Percentiles rank a stretch among this genome's conserved stretches.
These are phyloP conservation scores for Pyrus communis DNA, from an alignment of 306 rosid genomes.

Conservation along the genomic window DNA sequence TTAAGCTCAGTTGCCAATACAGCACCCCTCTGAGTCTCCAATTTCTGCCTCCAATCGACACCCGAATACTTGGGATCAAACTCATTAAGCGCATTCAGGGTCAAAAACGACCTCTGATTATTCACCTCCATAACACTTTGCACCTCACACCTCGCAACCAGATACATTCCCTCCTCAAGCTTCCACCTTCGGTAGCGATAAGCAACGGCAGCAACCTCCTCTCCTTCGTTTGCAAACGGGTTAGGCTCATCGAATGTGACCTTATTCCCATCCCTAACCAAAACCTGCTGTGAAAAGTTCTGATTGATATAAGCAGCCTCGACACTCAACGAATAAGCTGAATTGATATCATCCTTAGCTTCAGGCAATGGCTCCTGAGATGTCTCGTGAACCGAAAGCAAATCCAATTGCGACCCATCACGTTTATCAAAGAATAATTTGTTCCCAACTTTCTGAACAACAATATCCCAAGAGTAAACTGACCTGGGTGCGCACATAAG, in stretches of 20 bases:
- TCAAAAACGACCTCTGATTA: constrained; percentile 80
- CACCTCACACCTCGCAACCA: constrained; percentile 85
- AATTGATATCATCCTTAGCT: constrained; percentile 87
- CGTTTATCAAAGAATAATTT: constrained; percentile 84
- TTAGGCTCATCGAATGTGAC: constrained; percentile 76
- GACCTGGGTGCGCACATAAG: constrained; percentile 94
- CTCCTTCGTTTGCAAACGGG: constrained; percentile 92
- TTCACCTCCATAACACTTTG: constrained; percentile 87
- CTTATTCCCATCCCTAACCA: constrained; percentile 72
- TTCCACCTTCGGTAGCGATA: constrained; percentile 90
- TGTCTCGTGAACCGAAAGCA: constrained; percentile 86
- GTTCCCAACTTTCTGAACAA: constrained; percentile 83
- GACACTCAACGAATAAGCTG: constrained; percentile 63
- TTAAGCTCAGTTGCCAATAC: constrained; percentile 95
- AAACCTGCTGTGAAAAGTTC: constrained; percentile 85
- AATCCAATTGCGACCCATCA: constrained; percentile 86
- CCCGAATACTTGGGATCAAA: constrained; percentile 90
- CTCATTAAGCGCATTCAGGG: constrained; percentile 81
- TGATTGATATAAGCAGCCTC: constrained; percentile 91
- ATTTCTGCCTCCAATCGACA: constrained; percentile 91
- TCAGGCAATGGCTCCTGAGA: constrained; percentile 94
- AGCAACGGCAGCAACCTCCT: constrained; percentile 83
- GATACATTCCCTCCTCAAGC: constrained; percentile 72
- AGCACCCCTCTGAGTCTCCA: constrained; percentile 97
- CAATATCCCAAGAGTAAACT: constrained; percentile 89